phyloP scores from a whole-genome alignment of 2,329 filamentous ascomycete genomes.

The Coniochaeta ligniaria region DNA sequence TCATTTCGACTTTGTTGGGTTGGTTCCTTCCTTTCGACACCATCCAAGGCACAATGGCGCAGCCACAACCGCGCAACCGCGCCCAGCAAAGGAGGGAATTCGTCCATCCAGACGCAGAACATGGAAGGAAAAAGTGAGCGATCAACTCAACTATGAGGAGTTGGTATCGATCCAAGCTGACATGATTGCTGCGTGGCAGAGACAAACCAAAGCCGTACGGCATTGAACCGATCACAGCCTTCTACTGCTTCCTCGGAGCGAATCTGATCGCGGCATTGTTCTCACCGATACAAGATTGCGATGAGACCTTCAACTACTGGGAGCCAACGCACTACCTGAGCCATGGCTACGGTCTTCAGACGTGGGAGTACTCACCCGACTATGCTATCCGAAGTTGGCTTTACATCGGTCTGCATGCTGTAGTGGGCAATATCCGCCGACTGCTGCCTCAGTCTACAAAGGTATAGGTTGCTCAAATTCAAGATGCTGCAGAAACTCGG shows the following conservation, averaged over 20 bases:
- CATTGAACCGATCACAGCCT: constrained; percentile 66
- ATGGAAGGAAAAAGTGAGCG: constrained; percentile 44
- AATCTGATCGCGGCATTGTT: constrained; percentile 72
- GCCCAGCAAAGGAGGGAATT: constrained; percentile 22
- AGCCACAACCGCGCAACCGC: background rate
- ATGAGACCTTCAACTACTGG: constrained; percentile 99
- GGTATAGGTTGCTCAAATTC: constrained; percentile 22
- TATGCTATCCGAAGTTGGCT: constrained; percentile 95
- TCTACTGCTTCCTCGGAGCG: constrained; percentile 71
- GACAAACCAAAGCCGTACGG: constrained; percentile 46
- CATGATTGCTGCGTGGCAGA: constrained; percentile 19
- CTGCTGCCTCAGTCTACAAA: constrained; percentile 56
- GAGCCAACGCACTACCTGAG: constrained; percentile 91
- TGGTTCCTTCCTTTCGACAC: background rate
- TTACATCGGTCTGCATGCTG: constrained; percentile 75
- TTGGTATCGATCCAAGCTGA: constrained; percentile 32
- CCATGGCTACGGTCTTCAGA: constrained; percentile 89
- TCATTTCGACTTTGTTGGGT: background rate
- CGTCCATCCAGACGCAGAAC: constrained; percentile 39
- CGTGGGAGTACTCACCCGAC: constrained; percentile 96
- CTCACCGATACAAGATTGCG: constrained; percentile 93
- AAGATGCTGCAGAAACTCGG: constrained; percentile 2
- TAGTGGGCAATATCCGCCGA: constrained; percentile 59
- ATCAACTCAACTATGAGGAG: constrained; percentile 17
- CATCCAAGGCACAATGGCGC: background rate